Conservation (phyloP, 768 basidiomycete genomes). For the Rossbeevera mucosa region DNA sequence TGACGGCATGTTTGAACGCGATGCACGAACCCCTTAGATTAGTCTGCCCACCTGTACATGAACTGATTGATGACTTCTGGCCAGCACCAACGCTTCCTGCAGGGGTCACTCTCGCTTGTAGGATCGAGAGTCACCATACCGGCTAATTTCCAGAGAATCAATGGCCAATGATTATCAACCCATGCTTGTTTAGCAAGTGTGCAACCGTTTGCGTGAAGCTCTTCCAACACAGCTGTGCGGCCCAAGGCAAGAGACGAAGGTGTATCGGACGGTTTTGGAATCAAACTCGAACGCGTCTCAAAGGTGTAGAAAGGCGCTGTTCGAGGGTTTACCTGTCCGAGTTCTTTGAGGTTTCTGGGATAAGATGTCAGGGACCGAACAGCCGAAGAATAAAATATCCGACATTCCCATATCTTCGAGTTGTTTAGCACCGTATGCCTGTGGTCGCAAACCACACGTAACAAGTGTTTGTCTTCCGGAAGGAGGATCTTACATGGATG, state of each 20-base stretch:
- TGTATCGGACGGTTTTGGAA: constrained; percentile 14
- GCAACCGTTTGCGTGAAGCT: constrained; percentile 58
- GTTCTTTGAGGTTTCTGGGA: constrained; percentile 45
- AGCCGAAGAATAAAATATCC: constrained; percentile 15
- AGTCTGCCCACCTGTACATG: constrained; percentile 63
- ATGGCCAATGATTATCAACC: constrained; percentile 89
- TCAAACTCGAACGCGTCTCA: constrained; percentile 36
- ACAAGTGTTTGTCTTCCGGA: constrained; percentile 41
- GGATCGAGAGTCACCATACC: constrained; percentile 78
- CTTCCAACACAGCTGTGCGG: constrained; percentile 49
- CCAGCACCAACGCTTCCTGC: constrained; percentile 73
- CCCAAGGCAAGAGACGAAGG: constrained; percentile 36
- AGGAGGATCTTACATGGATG: constrained; percentile 26
- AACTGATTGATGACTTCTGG: constrained; percentile 77
- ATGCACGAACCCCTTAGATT: background rate
- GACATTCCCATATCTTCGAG: constrained; percentile 53
- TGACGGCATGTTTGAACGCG: constrained; percentile 28
- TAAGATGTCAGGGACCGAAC: constrained; percentile 2
- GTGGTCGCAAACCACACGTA: constrained; percentile 50
- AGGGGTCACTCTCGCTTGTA: constrained; percentile 42
- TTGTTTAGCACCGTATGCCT: constrained; percentile 39
- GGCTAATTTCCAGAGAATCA: constrained; percentile 94
- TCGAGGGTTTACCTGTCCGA: constrained; percentile 51
- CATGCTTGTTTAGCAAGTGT: constrained; percentile 66
- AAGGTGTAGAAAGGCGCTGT: constrained; percentile 61